Conservation (phyloP, 371 early-diverging fungal genomes). For the Coemansia sp. region DNA sequence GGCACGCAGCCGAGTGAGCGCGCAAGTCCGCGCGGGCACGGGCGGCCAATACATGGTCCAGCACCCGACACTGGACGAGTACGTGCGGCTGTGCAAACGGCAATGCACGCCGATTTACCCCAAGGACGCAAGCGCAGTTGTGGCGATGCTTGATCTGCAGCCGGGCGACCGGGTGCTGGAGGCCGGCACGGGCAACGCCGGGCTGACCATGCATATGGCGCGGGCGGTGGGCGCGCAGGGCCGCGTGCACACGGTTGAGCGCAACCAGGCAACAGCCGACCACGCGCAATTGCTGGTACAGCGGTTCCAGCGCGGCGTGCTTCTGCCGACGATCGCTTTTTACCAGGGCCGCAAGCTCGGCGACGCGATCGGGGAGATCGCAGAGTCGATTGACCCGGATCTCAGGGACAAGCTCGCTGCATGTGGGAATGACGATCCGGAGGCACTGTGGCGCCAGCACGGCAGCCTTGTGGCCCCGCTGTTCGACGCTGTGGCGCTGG, state of each 20-base stretch:
- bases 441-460: neutral
- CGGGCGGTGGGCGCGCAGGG: slow-evolving; percentile 59
- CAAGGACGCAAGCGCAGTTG: slow-evolving; percentile 70
- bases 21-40: slow-evolving; percentile 52
- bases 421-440: neutral
- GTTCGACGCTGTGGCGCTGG: slow-evolving; percentile 69
- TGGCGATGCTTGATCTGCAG: slow-evolving; percentile 63
- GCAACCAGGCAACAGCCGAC: slow-evolving; percentile 53
- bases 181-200: slow-evolving; percentile 77
- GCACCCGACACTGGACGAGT: slow-evolving; percentile 71
- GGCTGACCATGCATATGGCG: slow-evolving; percentile 67
- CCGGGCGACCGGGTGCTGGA: slow-evolving; percentile 68
- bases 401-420: neutral
- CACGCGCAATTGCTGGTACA: slow-evolving; percentile 61
- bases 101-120: slow-evolving; percentile 73
- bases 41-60: slow-evolving; percentile 59
- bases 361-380: slow-evolving; percentile 36
- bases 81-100: slow-evolving; percentile 61
- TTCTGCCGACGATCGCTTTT: slow-evolving; percentile 55
- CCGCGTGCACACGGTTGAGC: slow-evolving; percentile 64
- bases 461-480: slow-evolving; percentile 10
- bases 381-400: slow-evolving; percentile 1
- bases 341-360: slow-evolving; percentile 55
- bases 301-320: slow-evolving; percentile 61
- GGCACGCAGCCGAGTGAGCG: slow-evolving; percentile 54